Conservation (phyloP, 139 green algal species). For the Pycnococcus provasolii region DNA sequence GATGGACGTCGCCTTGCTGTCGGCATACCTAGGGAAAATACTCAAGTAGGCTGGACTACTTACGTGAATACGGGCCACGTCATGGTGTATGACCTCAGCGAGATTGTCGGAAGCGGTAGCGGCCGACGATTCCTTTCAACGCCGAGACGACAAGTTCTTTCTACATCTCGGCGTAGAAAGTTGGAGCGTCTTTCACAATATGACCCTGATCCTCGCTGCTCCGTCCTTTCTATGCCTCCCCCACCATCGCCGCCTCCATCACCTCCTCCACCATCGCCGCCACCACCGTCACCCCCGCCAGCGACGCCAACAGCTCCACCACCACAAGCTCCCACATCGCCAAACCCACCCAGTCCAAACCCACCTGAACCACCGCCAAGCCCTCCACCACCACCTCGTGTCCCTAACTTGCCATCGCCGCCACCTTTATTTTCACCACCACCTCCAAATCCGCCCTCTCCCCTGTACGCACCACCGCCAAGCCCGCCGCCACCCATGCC, state of each 20-base stretch:
- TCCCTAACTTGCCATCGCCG: neutral
- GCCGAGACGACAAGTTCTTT: too few relatives aligned
- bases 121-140: too few relatives aligned
- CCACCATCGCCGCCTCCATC: constrained; percentile 20
- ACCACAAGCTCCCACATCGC: neutral
- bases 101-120: too few relatives aligned
- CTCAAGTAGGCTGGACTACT: too few relatives aligned
- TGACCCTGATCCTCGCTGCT: neutral
- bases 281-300: neutral
- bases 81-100: too few relatives aligned
- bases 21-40: too few relatives aligned
- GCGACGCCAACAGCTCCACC: neutral
- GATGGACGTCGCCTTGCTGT: too few relatives aligned
- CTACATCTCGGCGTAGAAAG: too few relatives aligned
- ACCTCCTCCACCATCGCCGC: constrained; percentile 29
- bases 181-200: too few relatives aligned
- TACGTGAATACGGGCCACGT: too few relatives aligned
- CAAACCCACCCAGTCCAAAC: neutral
- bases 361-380: neutral
- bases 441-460: neutral
- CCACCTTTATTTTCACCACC: constrained; percentile 1
- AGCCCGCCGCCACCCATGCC: neutral
- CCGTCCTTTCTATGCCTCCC: neutral
- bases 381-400: neutral
- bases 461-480: neutral